Evolutionary conservation across 2,329 filamentous ascomycete species (phyloP), one percentile per base, ranked within the genome.

Genomic region (Thielaviopsis populi): DNA sequence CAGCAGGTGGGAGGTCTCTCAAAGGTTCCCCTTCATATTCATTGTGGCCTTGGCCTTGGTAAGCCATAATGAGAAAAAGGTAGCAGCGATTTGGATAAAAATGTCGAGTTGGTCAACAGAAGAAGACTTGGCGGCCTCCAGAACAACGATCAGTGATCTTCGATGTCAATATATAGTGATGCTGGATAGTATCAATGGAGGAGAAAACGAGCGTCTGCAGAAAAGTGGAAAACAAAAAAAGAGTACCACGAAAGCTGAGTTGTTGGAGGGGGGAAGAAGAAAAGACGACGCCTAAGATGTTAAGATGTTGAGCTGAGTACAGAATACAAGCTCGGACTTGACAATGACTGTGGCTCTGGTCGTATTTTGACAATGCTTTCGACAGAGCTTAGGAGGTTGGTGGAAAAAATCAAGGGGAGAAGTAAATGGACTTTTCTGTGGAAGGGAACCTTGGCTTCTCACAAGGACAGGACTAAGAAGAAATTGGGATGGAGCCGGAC

Each of bases 21-120:
- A 89, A 74, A 66, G 79, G 80, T 72, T 89, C 85, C 69, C 83
- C 80, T 64, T 83, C 78, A 69, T 84, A 86, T 64, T 81, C 81
- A 15, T 65, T 63, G 68, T 82, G 78, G 67, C 80, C 78, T 71
- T 77, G 74, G 72, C 82, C 81, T 74, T 83, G 81, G 74, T 87
- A 87, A 71, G 85, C 85, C 75, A 77, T 77, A 66, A 65, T 73
- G 69, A 66, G 64, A 69, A 68, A 67, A 68, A 71, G n/a, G n/a
- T n/a, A 42, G 46, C 4, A 22, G 33, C 27, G 37, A 7, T 41
- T 24, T 50, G 46, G 27, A 61, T 33, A 61, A 43, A 22, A 53
- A 60, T 48, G 54, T 8, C 15, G 22, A 61, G 6, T 17, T 19
- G 24, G 37, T 37, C 40, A 33, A 17, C 10, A 13, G 30, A 6